These are phyloP conservation scores for Trichoderma hamatum DNA, from an alignment of 2,329 filamentous ascomycete species.

Conservation along the genomic window DNA sequence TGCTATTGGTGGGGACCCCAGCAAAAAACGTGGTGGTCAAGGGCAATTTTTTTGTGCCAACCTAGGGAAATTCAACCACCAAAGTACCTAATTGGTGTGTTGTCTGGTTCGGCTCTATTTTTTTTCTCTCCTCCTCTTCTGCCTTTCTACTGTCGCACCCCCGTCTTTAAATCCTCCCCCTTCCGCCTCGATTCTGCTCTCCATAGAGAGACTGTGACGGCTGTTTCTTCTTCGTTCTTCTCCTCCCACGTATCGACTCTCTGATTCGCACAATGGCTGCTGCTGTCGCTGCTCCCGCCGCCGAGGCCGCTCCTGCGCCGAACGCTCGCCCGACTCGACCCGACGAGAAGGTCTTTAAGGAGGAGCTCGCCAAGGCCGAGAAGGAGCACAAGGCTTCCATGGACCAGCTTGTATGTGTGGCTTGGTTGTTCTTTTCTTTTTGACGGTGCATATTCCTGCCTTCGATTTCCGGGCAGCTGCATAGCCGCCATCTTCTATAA, in stretches of 20 bases:
- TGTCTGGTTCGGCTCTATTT: slow-evolving; percentile 18
- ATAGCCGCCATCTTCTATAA: neutral
- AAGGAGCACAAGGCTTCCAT: slow-evolving; percentile 82
- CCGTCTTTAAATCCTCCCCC: neutral
- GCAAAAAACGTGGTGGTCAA: slow-evolving; percentile 17
- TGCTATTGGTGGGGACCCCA: slow-evolving; percentile 15
- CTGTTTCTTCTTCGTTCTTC: slow-evolving; percentile 25
- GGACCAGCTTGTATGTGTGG: slow-evolving; percentile 53
- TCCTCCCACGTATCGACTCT: neutral
- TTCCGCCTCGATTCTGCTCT: slow-evolving; percentile 20
- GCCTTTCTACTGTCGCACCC: slow-evolving; percentile 14
- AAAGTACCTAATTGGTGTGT: slow-evolving; percentile 18
- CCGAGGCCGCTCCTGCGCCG: slow-evolving; percentile 47
- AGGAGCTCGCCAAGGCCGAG: slow-evolving; percentile 76
- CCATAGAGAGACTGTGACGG: slow-evolving; percentile 27
- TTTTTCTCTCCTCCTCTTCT: slow-evolving; percentile 25
- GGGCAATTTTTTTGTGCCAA: slow-evolving; percentile 23
- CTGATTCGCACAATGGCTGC: slow-evolving; percentile 47
- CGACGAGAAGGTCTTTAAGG: slow-evolving; percentile 82
- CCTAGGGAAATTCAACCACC: slow-evolving; percentile 8
- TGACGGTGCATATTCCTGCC: neutral
- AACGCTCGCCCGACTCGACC: slow-evolving; percentile 76
- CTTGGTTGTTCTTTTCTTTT: slow-evolving; percentile 24
- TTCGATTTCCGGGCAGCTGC: neutral
- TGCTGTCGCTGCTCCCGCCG: slow-evolving; percentile 50